Evolutionary conservation across 75 land plant species (phyloP).

Genomic region (Picea glauca): DNA sequence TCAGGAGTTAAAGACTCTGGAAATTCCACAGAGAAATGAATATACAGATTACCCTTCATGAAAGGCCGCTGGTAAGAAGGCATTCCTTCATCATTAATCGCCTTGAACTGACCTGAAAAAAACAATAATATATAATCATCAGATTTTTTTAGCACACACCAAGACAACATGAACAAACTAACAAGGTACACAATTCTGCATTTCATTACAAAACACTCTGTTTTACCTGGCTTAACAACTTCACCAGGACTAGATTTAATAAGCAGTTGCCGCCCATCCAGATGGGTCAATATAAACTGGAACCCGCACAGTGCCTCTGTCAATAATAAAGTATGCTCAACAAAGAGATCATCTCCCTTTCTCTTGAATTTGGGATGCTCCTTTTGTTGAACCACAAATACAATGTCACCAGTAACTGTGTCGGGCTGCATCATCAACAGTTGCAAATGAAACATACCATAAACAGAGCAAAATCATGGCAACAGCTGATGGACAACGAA

Average conservation of each 20-base stretch:
- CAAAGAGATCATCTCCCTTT: constrained; percentile 83
- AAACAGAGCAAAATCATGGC: not conserved
- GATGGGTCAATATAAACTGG: constrained; percentile 71
- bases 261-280: constrained; percentile 66
- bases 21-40: constrained; percentile 85
- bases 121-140: not conserved
- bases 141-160: not conserved
- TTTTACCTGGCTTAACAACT: constrained; percentile 63
- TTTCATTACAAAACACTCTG: not conserved
- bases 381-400: constrained; percentile 78
- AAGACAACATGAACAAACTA: too few species aligned
- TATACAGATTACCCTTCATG: constrained; percentile 90
- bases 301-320: constrained; percentile 88
- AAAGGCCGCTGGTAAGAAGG: constrained; percentile 82
- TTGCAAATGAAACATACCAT: not conserved
- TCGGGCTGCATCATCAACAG: constrained; percentile 69
- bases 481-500: not conserved
- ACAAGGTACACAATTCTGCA: not conserved
- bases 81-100: constrained; percentile 95
- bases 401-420: constrained; percentile 75
- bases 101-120: constrained; percentile 80
- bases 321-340: constrained; percentile 65
- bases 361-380: constrained; percentile 90
- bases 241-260: constrained; percentile 73
- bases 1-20: constrained; percentile 66